Base-by-base conservation (phyloP, 805 yeast species). In the Candida koratica region DNA sequence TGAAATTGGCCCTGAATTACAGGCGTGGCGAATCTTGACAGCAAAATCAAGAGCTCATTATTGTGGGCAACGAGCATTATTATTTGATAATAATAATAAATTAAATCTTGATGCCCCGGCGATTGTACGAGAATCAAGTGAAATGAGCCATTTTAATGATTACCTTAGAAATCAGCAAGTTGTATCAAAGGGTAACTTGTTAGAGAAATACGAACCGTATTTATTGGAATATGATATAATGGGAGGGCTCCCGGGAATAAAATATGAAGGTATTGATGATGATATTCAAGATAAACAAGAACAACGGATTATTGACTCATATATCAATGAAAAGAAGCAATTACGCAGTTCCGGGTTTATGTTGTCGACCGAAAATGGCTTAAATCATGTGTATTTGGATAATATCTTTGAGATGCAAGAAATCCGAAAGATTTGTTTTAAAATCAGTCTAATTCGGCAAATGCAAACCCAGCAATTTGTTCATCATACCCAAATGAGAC, bases 371-470 rank as follows among this genome's bases (percentile, higher is more conserved):
- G 58, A 67, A 11, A 65, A 67, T 12, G 95, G 95, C 0, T 64
- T 87, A 32, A 76, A 79, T 38, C 68, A 71, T 11, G 63, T 77
- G 6, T 63, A 85, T 38, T 69, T 75, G 47, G 70, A 72, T 14
- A 93, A 89, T 48, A 79, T 93, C 28, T 62, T 69, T 1, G 75
- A 82, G 44, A 85, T 93, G 70, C 97, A 90, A 61, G 87, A 87
- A 47, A 84, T 93, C 23, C 68, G 98, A 39, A 84, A 81, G 45
- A 70, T 86, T 4, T 89, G 97, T 55, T 84, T 87, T 61, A 89
- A 89, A 56, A 85, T 93, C 14, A 80, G 90, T 4, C 64, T 88
- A 32, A 85, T 93, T 40, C 70, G 96, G 46, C 89, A 89, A 52
- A 82, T 93, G 82, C 97, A 93, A 59, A 83, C 83, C 13, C 85